These are phyloP conservation scores for Sarocladium brachiariae DNA, from an alignment of 2,329 filamentous ascomycete species.

Conservation along the genomic window DNA sequence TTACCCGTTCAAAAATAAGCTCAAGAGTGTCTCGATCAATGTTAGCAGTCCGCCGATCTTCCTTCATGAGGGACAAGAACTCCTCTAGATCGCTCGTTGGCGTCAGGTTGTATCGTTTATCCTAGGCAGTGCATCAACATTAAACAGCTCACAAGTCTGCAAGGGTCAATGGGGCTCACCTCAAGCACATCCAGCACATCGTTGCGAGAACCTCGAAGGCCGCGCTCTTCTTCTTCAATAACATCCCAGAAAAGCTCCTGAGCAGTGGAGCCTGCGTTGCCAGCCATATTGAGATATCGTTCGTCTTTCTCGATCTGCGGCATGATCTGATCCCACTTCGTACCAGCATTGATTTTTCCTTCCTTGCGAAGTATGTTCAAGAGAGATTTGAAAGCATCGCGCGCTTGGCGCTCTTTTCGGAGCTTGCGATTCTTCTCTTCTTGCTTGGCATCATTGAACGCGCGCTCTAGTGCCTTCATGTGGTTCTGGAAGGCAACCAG, in stretches of 20 bases:
- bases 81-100: constrained; percentile 82
- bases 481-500: constrained; percentile 91
- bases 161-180: constrained; percentile 43
- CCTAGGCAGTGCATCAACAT: constrained; percentile 42
- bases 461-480: constrained; percentile 84
- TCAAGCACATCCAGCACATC: constrained; percentile 83
- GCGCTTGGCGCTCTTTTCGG: constrained; percentile 76
- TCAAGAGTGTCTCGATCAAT: constrained; percentile 73
- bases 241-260: constrained; percentile 95
- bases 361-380: constrained; percentile 66
- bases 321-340: constrained; percentile 81
- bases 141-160: not conserved
- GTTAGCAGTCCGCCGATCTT: constrained; percentile 81
- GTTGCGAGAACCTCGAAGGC: constrained; percentile 73
- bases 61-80: constrained; percentile 73
- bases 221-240: constrained; percentile 86
- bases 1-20: constrained; percentile 76
- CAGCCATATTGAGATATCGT: constrained; percentile 76
- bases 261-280: constrained; percentile 76
- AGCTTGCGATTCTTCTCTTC: constrained; percentile 75
- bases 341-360: constrained; percentile 81
- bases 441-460: constrained; percentile 86
- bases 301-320: constrained; percentile 71
- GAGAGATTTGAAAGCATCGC: constrained; percentile 72
- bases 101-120: constrained; percentile 86